A percentile compares a stretch with the other conserved stretches of the same genome.
Evolutionary conservation across 257 asterid species (phyloP).

Genomic region (Henckelia pumila): DNA sequence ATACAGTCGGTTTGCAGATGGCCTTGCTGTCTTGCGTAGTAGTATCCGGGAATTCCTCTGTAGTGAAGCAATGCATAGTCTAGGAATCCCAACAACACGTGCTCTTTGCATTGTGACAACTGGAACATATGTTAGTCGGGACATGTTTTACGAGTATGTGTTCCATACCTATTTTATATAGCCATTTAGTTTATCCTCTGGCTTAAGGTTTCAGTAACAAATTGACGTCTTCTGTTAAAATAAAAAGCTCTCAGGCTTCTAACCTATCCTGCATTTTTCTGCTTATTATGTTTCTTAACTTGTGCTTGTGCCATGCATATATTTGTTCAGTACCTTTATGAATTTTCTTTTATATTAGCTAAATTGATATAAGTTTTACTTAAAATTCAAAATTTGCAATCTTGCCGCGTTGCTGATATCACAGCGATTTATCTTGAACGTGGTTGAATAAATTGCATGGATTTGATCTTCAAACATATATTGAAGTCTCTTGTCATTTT

Average conservation of each 20-base stretch:
- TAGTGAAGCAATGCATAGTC: slow-evolving; percentile 95
- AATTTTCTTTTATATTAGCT: background rate
- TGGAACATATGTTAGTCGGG: slow-evolving; percentile 79
- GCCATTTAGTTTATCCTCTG: background rate
- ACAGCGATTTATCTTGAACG: background rate
- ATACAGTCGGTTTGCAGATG: slow-evolving; percentile 99
- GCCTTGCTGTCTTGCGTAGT: slow-evolving; percentile 95
- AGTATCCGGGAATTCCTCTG: slow-evolving; percentile 95
- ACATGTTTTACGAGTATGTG: slow-evolving; percentile 97
- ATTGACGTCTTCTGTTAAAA: background rate
- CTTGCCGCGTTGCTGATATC: background rate
- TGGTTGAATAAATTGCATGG: slow-evolving; percentile 12
- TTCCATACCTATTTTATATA: slow-evolving; percentile 5
- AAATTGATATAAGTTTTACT: background rate
- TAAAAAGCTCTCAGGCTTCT: background rate
- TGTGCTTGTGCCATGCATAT: too few species aligned
- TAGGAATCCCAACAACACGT: slow-evolving; percentile 97
- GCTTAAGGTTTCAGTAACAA: background rate
- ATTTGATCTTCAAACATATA: slow-evolving; percentile 9
- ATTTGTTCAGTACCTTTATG: background rate
- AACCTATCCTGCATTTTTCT: background rate
- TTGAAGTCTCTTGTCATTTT: background rate
- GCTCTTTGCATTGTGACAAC: slow-evolving; percentile 92
- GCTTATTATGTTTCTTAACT: background rate
- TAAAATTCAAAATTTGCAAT: background rate